Base-by-base conservation (phyloP, 1,284 basidiomycete genomes). In the Ustilago curta region DNA sequence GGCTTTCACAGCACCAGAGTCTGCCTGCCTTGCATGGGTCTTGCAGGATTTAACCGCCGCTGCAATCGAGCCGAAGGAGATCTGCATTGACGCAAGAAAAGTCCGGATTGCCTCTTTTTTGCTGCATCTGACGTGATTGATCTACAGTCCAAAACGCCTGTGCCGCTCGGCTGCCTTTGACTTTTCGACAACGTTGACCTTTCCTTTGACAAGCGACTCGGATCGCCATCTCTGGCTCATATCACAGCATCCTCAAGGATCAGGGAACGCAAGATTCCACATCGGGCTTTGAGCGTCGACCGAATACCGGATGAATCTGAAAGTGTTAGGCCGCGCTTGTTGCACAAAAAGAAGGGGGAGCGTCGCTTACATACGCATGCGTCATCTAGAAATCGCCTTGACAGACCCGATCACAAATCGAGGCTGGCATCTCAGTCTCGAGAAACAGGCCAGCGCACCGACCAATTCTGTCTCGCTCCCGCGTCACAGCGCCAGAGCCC, bases 51-150 rank as follows among this genome's bases (percentile, higher is more conserved):
- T 27, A 8, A 45, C 25, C 25, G 14, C 25, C 7, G 25, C 44
- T 45, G 5, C 6, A 35, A 12, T n/a, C n/a, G n/a, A n/a, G n/a
- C n/a, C n/a, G n/a, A 6, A 12, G 5, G 32, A 32, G 31, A 32
- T 23, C 14, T 16, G 45, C 16, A 16, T 25, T 47, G 45, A 47
- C 55, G 51, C 55, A 51, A 29, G 3, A 21, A 27, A 37, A 4
- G 14, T 11, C 11, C 11, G 16, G 39, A 69, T 73, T 60, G 54
- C 65, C 70, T 73, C 66, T 69, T 73, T 64, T 65, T 37, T 0
- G 18, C 4, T 29, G 7, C 18, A 11, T 54, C 66, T 73, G 70
- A 73, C 70, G 70, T 73, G 70, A 73, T 73, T 65, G 23, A 40
- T n/a, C 32, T 48, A 31, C 5, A 2, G 12, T 45, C 21, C 27